A percentile compares a stretch with the other conserved stretches of the same genome.
phyloP scores from a whole-genome alignment of 2,329 filamentous ascomycete genomes.

The Lecanicillium sp. region DNA sequence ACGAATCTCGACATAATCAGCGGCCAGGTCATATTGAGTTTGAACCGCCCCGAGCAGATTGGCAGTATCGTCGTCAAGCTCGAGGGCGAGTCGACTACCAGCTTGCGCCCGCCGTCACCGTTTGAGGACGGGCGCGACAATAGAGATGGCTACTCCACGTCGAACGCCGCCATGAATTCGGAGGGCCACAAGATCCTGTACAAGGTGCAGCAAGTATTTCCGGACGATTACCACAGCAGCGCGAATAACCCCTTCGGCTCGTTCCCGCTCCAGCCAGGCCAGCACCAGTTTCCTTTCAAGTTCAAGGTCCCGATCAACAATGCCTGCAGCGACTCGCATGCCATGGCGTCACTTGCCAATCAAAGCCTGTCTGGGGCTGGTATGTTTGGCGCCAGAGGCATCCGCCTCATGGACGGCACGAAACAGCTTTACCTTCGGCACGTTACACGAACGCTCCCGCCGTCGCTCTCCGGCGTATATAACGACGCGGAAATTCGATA shows the following conservation, averaged over 20 bases:
- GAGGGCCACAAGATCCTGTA: slow-evolving; percentile 72
- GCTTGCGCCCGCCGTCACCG: slow-evolving; percentile 48
- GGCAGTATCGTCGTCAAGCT: slow-evolving; percentile 75
- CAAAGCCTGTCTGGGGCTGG: slow-evolving; percentile 48
- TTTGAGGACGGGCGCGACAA: slow-evolving; percentile 32
- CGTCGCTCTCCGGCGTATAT: slow-evolving; percentile 80
- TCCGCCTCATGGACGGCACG: slow-evolving; percentile 57
- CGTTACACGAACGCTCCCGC: slow-evolving; percentile 80
- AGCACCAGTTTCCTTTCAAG: slow-evolving; percentile 70
- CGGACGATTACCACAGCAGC: slow-evolving; percentile 44
- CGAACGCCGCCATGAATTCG: slow-evolving; percentile 30
- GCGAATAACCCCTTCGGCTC: slow-evolving; percentile 37
- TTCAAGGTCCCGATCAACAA: slow-evolving; percentile 79
- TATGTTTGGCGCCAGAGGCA: slow-evolving; percentile 41
- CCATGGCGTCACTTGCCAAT: slow-evolving; percentile 42
- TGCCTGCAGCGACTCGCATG: slow-evolving; percentile 51
- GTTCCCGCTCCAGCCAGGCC: slow-evolving; percentile 59
- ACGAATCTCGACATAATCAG: slow-evolving; percentile 72
- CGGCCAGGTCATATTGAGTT: slow-evolving; percentile 51
- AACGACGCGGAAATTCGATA: slow-evolving; percentile 87
- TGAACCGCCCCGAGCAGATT: slow-evolving; percentile 63
- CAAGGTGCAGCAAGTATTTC: slow-evolving; percentile 66
- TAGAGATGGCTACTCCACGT: slow-evolving; percentile 22
- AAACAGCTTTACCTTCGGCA: slow-evolving; percentile 61
- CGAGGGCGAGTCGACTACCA: slow-evolving; percentile 70